Evolutionary conservation across 345 rosid species (phyloP), one percentile per base, ranked within the genome.

Genomic region (Citrus maxima): DNA sequence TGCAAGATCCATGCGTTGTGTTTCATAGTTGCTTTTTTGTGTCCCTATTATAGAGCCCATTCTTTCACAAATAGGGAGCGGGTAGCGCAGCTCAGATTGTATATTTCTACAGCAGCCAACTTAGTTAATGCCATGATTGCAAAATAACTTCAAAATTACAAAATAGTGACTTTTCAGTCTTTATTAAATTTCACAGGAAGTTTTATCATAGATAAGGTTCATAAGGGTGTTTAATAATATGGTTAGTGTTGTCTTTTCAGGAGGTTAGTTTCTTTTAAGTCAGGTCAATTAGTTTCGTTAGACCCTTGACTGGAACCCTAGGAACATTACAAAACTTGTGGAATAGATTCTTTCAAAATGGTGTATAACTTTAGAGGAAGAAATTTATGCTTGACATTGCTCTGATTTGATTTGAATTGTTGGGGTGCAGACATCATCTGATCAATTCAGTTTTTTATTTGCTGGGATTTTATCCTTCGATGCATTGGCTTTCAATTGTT

Each of bases 131-230:
- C 56, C 19, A 34, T 42, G 21, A 68, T 70, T 24, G 3, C 6
- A n/a, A 65, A 64, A 40, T 66, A 72, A 67, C 18, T 65, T 67
- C 18, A 55, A 67, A 67, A 24, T 68, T 63, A 37, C 5, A 24
- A 37, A 10, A 13, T 67, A 34, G 30, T 64, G 13, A 14, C 35
- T 14, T 56, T 67, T 16, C 24, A 16, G 16, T 18, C 66, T 65
- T 76, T 46, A 28, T 14, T 13, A 14, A 70, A 40, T 70, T 78
- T 54, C 21, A 12, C 25, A 1, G 58, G 16, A 14, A 51, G 35
- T 67, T 82, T 66, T 75, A 27, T 63, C 18, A 46, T 62, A 18
- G 46, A 21, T 19, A 74, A 60, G 40, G 27, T 68, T 62, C 69
- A 8, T 9, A 10, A 42, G 58, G 55, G 77, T 42, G 38, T 61